Conservation (phyloP, 2,329 filamentous ascomycete genomes). For the Bipolaris sorokiniana region DNA sequence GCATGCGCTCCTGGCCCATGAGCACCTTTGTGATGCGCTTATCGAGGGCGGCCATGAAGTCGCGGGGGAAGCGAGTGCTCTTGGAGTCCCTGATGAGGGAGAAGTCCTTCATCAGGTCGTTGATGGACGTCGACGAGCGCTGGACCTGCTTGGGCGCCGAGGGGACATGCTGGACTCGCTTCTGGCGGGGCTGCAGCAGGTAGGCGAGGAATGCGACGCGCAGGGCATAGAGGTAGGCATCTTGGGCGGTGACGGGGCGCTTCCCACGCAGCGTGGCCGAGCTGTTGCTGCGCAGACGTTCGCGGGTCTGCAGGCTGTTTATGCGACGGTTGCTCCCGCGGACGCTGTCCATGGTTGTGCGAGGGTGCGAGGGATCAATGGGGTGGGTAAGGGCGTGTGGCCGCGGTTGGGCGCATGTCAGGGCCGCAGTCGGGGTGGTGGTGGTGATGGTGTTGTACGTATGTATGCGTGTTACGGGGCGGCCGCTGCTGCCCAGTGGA, state of each 20-base stretch:
- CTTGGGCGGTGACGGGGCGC: constrained; percentile 62
- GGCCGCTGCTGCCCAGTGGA: constrained; percentile 28
- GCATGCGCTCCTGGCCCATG: constrained; percentile 79
- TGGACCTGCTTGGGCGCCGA: constrained; percentile 65
- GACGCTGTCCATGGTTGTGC: constrained; percentile 37
- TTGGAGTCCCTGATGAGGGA: constrained; percentile 69
- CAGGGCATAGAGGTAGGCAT: constrained; percentile 90
- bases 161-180: constrained; percentile 83
- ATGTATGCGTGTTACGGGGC: constrained; percentile 19
- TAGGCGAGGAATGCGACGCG: constrained; percentile 91
- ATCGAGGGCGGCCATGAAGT: constrained; percentile 72
- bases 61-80: constrained; percentile 73
- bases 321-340: constrained; percentile 48
- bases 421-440: constrained; percentile 19
- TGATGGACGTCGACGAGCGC: constrained; percentile 73
- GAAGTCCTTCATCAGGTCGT: constrained; percentile 90
- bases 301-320: constrained; percentile 52
- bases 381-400: constrained; percentile 21
- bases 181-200: constrained; percentile 86
- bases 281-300: constrained; percentile 49
- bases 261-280: constrained; percentile 47
- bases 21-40: constrained; percentile 83
- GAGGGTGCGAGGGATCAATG: constrained; percentile 19
- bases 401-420: constrained; percentile 36
- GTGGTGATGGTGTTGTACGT: background rate